Evolutionary conservation across 805 yeast species (phyloP).

Genomic region (Ogataea salicorniae): DNA sequence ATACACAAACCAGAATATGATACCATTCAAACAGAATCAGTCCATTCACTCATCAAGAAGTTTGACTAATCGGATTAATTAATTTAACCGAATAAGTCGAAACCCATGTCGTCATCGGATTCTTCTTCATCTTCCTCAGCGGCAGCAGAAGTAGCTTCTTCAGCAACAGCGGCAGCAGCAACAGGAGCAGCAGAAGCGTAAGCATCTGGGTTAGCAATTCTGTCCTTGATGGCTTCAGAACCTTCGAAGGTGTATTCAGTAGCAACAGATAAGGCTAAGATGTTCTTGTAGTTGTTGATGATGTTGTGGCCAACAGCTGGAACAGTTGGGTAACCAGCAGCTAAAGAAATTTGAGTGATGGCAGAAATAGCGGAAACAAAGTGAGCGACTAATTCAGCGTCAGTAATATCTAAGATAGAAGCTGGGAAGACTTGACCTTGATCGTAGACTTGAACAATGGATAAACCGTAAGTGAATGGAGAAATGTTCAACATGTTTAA

Average conservation of each 20-base stretch:
- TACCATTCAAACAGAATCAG: no score
- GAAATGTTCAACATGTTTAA: slow-evolving; percentile 99
- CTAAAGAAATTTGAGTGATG: slow-evolving; percentile 95
- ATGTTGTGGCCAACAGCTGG: slow-evolving; percentile 99
- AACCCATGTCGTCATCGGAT: slow-evolving; percentile 84
- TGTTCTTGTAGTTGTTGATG: slow-evolving; percentile 98
- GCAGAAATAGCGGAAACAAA: slow-evolving; percentile 87
- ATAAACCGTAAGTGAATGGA: slow-evolving; percentile 98
- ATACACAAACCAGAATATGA: no score
- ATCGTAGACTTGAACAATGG: slow-evolving; percentile 95
- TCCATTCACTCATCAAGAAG: neutral
- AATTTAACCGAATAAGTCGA: slow-evolving; percentile 95
- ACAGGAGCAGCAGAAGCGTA: slow-evolving; percentile 99
- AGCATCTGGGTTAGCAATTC: slow-evolving; percentile 99
- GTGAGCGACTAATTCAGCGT: slow-evolving; percentile 90
- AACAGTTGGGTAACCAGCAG: slow-evolving; percentile 98
- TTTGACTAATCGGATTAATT: neutral
- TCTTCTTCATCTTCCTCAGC: slow-evolving; percentile 67
- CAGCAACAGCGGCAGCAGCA: slow-evolving; percentile 72
- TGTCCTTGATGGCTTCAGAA: slow-evolving; percentile 98
- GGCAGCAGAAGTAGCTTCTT: slow-evolving; percentile 59
- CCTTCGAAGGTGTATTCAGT: slow-evolving; percentile 99
- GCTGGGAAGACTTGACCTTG: slow-evolving; percentile 98
- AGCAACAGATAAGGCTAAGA: slow-evolving; percentile 95
- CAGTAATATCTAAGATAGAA: slow-evolving; percentile 95